Base-by-base conservation (phyloP, 2,329 filamentous ascomycete genomes). In the Xenosphaeropsis pyriputrescens region DNA sequence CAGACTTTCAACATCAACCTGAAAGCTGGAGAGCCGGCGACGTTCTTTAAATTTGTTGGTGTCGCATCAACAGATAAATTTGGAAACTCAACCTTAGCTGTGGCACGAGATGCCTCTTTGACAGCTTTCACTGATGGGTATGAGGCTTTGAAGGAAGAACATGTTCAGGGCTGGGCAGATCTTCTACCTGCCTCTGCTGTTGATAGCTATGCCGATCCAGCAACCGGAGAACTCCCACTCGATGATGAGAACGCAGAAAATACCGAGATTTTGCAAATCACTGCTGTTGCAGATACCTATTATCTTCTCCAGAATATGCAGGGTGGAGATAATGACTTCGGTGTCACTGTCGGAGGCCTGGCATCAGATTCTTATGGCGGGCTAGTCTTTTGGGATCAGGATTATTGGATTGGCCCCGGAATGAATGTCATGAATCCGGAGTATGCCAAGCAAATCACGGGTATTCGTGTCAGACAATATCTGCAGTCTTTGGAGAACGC, bases 51-150 rank as follows among this genome's bases (percentile, higher is more conserved):
- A 49, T 84, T 68, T 45, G 65, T 85, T 13, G 80, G 80, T 18
- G 68, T 65, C 35, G 79, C 80, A 4, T 81, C 79, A 1, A 70
- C 68, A 0, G 80, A 85, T 53, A 78, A 75, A 0, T 85, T 83
- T 48, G 43, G 58, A 0, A 58, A 78, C 43, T 70, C 79, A 0
- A 59, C 69, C 40, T 47, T 53, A 15, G 34, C 26, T 2, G 61
- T 65, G 1, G 80, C 80, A 2, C 62, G 63, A 40, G 52, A 64
- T 5, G 76, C 75, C 2, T 72, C 70, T 1, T 49, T 60, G 5
- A 53, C 57, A 2, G 77, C 63, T 30, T 59, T 63, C 39, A 47
- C 56, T 5, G 57, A 57, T 19, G 79, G 79, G 0, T 84, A 70
- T 46, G 54, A 63, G n/a, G 51, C 54, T 1, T 61, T 76, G 2